These are phyloP conservation scores for Trichoderma sp. DNA, from an alignment of 2,329 filamentous ascomycete species.

Conservation along the genomic window DNA sequence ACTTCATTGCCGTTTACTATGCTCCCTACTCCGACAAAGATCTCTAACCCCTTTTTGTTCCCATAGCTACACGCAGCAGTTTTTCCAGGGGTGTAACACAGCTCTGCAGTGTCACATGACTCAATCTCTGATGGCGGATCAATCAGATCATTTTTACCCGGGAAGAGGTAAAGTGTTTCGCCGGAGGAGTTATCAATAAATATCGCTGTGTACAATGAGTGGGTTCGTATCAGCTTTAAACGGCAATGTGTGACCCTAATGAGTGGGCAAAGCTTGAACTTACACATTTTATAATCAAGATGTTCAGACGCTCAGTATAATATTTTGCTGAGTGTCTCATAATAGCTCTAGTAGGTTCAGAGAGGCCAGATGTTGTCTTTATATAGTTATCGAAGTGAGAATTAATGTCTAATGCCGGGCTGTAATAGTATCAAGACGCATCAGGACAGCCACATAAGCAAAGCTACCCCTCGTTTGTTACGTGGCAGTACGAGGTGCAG, in stretches of 20 bases:
- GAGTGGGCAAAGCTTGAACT: background rate
- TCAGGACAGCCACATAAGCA: background rate
- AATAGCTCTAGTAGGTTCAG: too few species aligned
- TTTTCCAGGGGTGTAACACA: background rate
- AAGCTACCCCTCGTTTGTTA: background rate
- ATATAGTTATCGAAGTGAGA: too few species aligned
- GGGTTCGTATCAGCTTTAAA: background rate
- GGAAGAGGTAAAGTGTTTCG: background rate
- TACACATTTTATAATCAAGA: background rate
- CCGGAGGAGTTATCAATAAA: background rate
- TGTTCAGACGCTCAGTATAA: too few species aligned
- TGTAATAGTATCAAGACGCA: background rate
- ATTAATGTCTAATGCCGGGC: background rate
- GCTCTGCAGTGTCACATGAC: background rate
- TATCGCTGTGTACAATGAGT: background rate
- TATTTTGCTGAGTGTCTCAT: too few species aligned
- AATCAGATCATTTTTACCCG: background rate
- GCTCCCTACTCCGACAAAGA: background rate
- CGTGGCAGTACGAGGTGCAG: background rate
- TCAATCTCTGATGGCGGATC: background rate
- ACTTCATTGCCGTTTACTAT: background rate
- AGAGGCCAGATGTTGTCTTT: too few species aligned
- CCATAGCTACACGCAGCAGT: background rate
- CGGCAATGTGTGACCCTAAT: background rate
- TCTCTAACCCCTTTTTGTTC: background rate